These are phyloP conservation scores for Phylloporus sp. DNA, from an alignment of 768 basidiomycete genomes.

Conservation along the genomic window DNA sequence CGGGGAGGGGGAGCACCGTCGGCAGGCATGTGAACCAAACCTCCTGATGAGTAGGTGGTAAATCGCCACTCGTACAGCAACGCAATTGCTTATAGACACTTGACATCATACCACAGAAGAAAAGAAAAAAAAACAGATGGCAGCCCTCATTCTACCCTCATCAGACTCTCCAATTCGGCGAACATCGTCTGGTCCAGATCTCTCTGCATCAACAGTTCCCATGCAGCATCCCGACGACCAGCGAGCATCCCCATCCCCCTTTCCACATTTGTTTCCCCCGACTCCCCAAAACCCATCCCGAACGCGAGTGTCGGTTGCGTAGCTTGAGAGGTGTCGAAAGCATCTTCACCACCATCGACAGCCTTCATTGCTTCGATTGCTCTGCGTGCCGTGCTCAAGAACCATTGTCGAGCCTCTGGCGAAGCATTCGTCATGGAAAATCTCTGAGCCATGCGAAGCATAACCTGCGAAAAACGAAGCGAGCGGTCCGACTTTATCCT, in stretches of 20 bases:
- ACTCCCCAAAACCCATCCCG: slow-evolving; percentile 82
- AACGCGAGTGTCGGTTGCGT: slow-evolving; percentile 61
- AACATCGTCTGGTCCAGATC: slow-evolving; percentile 75
- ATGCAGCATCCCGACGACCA: slow-evolving; percentile 63
- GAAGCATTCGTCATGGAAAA: slow-evolving; percentile 45
- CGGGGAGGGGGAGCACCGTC: slow-evolving; percentile 53
- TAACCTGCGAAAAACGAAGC: slow-evolving; percentile 63
- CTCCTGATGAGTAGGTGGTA: neutral
- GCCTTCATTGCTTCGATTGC: slow-evolving; percentile 75
- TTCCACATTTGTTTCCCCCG: slow-evolving; percentile 59
- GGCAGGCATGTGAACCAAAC: slow-evolving; percentile 22
- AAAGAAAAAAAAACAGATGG: no score
- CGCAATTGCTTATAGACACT: slow-evolving; percentile 4
- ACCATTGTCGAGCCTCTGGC: slow-evolving; percentile 49
- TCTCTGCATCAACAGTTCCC: slow-evolving; percentile 65
- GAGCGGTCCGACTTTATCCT: slow-evolving; percentile 59
- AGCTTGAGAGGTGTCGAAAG: slow-evolving; percentile 63
- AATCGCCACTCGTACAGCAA: slow-evolving; percentile 14
- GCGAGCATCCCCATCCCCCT: slow-evolving; percentile 72
- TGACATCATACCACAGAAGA: slow-evolving; percentile 8
- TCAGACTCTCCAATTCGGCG: slow-evolving; percentile 72
- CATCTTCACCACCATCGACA: slow-evolving; percentile 70
- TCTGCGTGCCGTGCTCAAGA: slow-evolving; percentile 54
- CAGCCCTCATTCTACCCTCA: slow-evolving; percentile 50
- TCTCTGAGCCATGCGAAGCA: slow-evolving; percentile 68